A percentile compares a stretch with the other conserved stretches of the same genome.
Evolutionary conservation across 805 yeast species (phyloP).

Genomic region (Wilhelminamyces savonicus): DNA sequence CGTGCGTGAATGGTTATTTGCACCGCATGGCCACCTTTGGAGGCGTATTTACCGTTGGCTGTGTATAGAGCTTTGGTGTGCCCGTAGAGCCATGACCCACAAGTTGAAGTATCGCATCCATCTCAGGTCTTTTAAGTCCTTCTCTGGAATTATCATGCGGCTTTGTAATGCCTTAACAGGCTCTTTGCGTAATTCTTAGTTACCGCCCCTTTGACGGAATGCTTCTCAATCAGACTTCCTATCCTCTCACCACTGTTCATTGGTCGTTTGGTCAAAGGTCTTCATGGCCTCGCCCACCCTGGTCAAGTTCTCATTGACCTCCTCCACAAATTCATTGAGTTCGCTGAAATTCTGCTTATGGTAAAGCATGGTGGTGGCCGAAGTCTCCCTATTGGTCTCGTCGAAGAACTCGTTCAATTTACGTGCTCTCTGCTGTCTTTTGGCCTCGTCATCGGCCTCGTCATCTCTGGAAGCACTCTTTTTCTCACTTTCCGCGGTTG

Average conservation of each 20-base stretch:
- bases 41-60: no score
- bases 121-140: no score
- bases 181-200: no score
- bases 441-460: conserved; percentile 1
- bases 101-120: no score
- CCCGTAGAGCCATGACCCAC: no score
- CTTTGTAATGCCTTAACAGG: no score
- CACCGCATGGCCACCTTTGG: no score
- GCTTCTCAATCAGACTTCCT: no score
- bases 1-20: no score
- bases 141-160: no score
- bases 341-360: conserved; percentile 47
- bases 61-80: no score
- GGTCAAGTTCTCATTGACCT: conserved; percentile 43
- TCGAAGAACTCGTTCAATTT: conserved; percentile 20
- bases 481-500: not conserved
- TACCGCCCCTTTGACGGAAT: no score
- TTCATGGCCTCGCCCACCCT: conserved; percentile 47
- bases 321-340: conserved; percentile 43
- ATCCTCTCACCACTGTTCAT: conserved; percentile 32
- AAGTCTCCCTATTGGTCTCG: conserved; percentile 8
- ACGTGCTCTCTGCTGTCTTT: conserved; percentile 19
- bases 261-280: conserved; percentile 38
- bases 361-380: conserved; percentile 23
- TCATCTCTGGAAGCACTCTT: conserved; percentile 1